Evolutionary conservation across 306 rosid genomes (phyloP), one percentile per base, ranked within the genome.

Genomic region (Hippophae rhamnoides): DNA sequence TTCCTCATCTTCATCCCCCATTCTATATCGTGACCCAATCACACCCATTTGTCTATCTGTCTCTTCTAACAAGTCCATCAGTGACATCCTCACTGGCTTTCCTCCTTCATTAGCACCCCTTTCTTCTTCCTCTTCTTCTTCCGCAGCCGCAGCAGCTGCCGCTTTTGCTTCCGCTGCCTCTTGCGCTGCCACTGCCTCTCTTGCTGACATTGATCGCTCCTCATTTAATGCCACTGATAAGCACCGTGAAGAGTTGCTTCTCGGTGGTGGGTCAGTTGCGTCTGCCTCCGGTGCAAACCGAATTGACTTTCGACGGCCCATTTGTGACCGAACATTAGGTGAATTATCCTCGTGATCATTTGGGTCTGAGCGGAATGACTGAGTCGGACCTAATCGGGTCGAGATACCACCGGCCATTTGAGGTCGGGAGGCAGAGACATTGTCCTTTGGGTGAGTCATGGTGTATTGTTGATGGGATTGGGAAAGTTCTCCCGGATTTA

Each of bases 51-150:
- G 76, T 66, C 86, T 62, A 43, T 85, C 95, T 6, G 85, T 87
- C 54, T 83, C 96, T 52, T 83, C 95, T 68, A 90, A 58, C 47
- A 92, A 73, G 51, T 92, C 98, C 96, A 85, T 85, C 84, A 90
- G 72, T 53, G 92, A 87, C 89, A 90, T 83, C 62, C 64, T 87
- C 70, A 55, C 70, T 54, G 61, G 75, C 74, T 66, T 49, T n/a
- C 70, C 42, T 25, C 56, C 5, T 10, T 44, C 60, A 27, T 62
- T 38, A n/a, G 1, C 72, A 31, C 38, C 38, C 40, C 27, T 51
- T 27, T 3, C 13, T 41, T 3, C 1, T 67, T 18, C 48, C 50
- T 47, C 64, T n/a, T 6, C 68, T 10, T 63, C 73, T 3, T 56
- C 71, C 13, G 43, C 67, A 4, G 38, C 38, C 38, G 76, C 73